Base-by-base conservation (phyloP, 2,329 filamentous ascomycete genomes). In the Neofusicoccum sp. region DNA sequence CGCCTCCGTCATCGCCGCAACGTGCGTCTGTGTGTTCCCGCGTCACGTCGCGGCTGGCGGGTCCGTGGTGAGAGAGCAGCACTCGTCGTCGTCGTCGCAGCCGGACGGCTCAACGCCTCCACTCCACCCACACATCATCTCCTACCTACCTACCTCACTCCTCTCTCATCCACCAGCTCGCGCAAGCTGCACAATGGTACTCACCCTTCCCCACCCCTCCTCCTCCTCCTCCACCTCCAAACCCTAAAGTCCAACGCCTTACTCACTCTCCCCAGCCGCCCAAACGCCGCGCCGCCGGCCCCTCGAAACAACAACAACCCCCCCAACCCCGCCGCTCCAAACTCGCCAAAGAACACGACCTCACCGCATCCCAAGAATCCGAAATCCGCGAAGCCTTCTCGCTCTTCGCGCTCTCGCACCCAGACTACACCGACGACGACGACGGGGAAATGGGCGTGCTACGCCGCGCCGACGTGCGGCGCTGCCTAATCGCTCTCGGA, bases 351-450 rank as follows among this genome's bases (percentile, higher is more conserved):
- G 91, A 96, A 71, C 87, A 97, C 82, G 88, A 92, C 74, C 86
- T 98, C 70, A 88, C 86, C 12, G 89, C 87, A 41, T 86, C 89
- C 65, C 89, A 97, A 76, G 93, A 98, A 77, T 83, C 84, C 67
- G 92, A 97, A 77, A 96, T 99, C 71, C 87, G 86, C 69, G 93
- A 97, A 75, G 93, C 93, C 12, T 98, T 95, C 75, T 82, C 84
- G 24, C 83, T 98, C 6, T 99, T 98, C 73, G 80, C 75, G 51
- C 65, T 45, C 6, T 28, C 28, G 31, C 56, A 49, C 16, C 33
- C 56, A 11, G 43, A 30, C 3, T 20, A 48, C 16, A 85, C 87
- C 36, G 85, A 72, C 74, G 82, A 86, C 20, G 85, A 88, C 56
- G 68, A 90, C 91, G 70, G 48, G 9, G 34, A 44, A 26, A 73